Percentiles rank a stretch among this genome's conserved stretches.
Conservation (phyloP, 495 filamentous ascomycete species). For the Tetracladium marchalianum region DNA sequence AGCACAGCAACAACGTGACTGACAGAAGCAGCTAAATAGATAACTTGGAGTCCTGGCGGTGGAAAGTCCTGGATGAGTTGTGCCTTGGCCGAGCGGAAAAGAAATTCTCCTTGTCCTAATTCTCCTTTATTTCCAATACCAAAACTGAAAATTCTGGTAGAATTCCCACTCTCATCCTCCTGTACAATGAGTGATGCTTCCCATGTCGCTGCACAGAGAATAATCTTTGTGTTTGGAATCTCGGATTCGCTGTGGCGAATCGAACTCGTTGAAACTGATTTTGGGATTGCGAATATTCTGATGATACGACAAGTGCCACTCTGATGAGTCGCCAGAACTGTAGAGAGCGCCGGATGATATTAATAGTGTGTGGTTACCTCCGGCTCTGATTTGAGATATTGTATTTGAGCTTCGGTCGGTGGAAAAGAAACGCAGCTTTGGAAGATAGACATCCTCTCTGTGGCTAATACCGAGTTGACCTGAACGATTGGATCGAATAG, state of each 20-base stretch:
- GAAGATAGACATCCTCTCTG: constrained; percentile 58
- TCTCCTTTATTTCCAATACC: constrained; percentile 64
- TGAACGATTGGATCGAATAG: constrained; percentile 86
- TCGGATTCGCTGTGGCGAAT: constrained; percentile 10
- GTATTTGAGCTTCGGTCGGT: constrained; percentile 14
- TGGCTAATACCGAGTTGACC: constrained; percentile 79
- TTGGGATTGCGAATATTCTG: constrained; percentile 18
- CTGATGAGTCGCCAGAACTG: constrained; percentile 48
- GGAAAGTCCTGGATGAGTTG: constrained; percentile 50
- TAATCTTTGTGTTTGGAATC: constrained; percentile 18
- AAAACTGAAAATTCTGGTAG: constrained; percentile 42
- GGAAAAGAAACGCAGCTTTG: constrained; percentile 49
- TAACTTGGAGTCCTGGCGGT: constrained; percentile 37
- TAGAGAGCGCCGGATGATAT: constrained; percentile 48
- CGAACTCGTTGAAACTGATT: constrained; percentile 10
- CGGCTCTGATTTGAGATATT: constrained; percentile 43
- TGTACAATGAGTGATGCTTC: constrained; percentile 52
- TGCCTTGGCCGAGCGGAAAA: constrained; percentile 20
- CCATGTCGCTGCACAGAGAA: constrained; percentile 62
- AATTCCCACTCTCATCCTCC: constrained; percentile 22
- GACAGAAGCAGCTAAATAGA: constrained; percentile 59
- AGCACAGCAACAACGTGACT: constrained; percentile 66
- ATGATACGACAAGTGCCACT: constrained; percentile 47
- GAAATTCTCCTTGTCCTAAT: constrained; percentile 46
- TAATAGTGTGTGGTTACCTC: constrained; percentile 83